These are phyloP conservation scores for Cladophialophora carrionii DNA, from an alignment of 2,329 filamentous ascomycete species.

Conservation along the genomic window DNA sequence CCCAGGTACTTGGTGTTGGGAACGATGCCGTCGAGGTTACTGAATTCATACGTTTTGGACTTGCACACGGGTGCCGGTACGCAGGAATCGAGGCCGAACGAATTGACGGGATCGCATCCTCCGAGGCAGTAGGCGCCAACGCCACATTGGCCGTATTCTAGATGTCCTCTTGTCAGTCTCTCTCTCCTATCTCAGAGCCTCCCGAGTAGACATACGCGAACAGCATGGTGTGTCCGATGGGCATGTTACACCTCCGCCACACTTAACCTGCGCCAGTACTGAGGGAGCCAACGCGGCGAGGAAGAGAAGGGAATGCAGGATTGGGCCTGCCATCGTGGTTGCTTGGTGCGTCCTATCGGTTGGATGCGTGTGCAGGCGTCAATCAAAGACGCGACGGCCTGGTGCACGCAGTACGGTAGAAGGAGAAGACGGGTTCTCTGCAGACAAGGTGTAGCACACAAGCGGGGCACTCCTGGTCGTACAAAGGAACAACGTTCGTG, in stretches of 20 bases:
- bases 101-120: conserved; percentile 87
- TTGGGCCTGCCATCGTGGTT: conserved; percentile 27
- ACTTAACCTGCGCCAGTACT: conserved; percentile 42
- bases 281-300: conserved; percentile 32
- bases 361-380: conserved; percentile 28
- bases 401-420: conserved; percentile 8
- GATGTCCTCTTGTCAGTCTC: conserved; percentile 20
- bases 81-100: conserved; percentile 80
- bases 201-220: conserved; percentile 64
- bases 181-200: background rate
- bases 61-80: conserved; percentile 81
- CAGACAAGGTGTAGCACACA: conserved; percentile 9
- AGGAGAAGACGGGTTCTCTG: background rate
- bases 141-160: conserved; percentile 92
- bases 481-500: conserved; percentile 20
- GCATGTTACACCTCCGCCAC: conserved; percentile 61
- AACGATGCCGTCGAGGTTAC: conserved; percentile 69
- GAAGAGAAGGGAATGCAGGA: conserved; percentile 27
- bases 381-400: conserved; percentile 23
- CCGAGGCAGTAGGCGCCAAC: conserved; percentile 93
- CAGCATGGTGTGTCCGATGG: conserved; percentile 75
- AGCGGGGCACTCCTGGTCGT: conserved; percentile 16
- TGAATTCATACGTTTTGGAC: conserved; percentile 72
- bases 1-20: conserved; percentile 83
- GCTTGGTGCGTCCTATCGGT: background rate